phyloP scores from a whole-genome alignment of 768 basidiomycete species.

The Saitozyma sp. region DNA sequence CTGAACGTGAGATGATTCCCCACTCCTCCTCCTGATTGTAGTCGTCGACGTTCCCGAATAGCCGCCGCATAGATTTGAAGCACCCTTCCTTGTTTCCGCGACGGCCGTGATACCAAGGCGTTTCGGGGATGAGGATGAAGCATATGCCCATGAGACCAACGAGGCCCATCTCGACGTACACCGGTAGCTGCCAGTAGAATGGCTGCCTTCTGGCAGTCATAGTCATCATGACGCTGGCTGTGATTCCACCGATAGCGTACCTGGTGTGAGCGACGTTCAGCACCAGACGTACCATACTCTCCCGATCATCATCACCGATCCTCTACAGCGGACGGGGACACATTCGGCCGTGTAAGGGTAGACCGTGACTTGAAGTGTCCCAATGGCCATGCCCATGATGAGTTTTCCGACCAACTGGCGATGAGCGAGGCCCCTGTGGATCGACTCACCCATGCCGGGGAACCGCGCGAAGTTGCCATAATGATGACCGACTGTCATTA shows the following conservation, averaged over 20 bases:
- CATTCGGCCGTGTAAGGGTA: not conserved
- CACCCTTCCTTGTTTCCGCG: conserved; percentile 6
- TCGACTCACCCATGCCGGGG: conserved; percentile 1
- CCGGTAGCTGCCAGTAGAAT: conserved; percentile 1
- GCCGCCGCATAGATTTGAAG: conserved; percentile 3
- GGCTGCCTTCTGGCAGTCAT: not conserved
- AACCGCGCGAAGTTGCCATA: not conserved
- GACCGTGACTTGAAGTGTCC: not conserved
- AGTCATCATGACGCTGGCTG: conserved; percentile 6
- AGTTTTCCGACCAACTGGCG: not conserved
- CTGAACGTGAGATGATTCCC: conserved; percentile 1
- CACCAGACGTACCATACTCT: not conserved
- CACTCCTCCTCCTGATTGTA: conserved; percentile 14
- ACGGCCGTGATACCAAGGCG: conserved; percentile 7
- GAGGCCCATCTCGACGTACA: conserved; percentile 3
- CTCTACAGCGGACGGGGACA: not conserved
- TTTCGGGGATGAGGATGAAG: conserved; percentile 1
- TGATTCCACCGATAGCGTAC: not conserved
- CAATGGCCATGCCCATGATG: conserved; percentile 7
- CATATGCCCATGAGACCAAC: conserved; percentile 4
- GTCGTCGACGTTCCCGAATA: conserved; percentile 8
- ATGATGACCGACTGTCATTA: not conserved
- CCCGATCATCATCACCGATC: not conserved
- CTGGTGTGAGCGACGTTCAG: not conserved
- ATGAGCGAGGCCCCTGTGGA: not conserved